A percentile compares a stretch with the other conserved stretches of the same genome.
Conservation (phyloP, 139 green algal genomes). For the Chlamydomonas sp. region DNA sequence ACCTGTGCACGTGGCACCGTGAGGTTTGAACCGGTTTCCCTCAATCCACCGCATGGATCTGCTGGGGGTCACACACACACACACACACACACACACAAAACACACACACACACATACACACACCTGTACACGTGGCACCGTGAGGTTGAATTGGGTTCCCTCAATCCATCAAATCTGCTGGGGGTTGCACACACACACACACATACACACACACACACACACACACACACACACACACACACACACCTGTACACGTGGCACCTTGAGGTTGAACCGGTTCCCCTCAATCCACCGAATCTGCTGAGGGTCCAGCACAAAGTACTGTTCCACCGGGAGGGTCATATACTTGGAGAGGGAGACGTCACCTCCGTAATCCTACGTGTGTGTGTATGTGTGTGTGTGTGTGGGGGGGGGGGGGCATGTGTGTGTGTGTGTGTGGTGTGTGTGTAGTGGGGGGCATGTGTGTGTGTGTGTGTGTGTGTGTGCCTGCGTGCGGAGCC, state of each 20-base stretch:
- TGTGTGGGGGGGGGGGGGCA: too few relatives aligned
- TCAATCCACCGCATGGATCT: too few relatives aligned
- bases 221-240: slow-evolving; percentile 12
- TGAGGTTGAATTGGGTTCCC: too few relatives aligned
- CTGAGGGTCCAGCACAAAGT: slow-evolving; percentile 53
- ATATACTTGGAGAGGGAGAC: slow-evolving; percentile 31
- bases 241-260: background rate
- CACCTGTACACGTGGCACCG: too few relatives aligned
- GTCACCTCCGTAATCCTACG: background rate
- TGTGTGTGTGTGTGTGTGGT: too few relatives aligned
- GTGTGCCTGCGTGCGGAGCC: too few relatives aligned
- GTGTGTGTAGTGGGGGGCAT: too few relatives aligned
- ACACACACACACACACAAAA: slow-evolving; percentile 9
- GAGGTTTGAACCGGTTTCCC: too few relatives aligned
- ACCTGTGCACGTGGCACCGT: too few relatives aligned
- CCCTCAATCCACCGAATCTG: slow-evolving; percentile 43
- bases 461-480: too few relatives aligned
- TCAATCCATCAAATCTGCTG: too few relatives aligned
- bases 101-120: slow-evolving; percentile 12
- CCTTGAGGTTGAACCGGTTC: background rate
- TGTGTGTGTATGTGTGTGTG: background rate
- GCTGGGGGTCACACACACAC: slow-evolving; percentile 8
- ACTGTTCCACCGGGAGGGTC: slow-evolving; percentile 55
- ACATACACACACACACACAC: slow-evolving; percentile 1
- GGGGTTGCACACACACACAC: slow-evolving; percentile 12